phyloP scores from a whole-genome alignment of 2,329 filamentous ascomycete species.

The Aspergillus japonicus region DNA sequence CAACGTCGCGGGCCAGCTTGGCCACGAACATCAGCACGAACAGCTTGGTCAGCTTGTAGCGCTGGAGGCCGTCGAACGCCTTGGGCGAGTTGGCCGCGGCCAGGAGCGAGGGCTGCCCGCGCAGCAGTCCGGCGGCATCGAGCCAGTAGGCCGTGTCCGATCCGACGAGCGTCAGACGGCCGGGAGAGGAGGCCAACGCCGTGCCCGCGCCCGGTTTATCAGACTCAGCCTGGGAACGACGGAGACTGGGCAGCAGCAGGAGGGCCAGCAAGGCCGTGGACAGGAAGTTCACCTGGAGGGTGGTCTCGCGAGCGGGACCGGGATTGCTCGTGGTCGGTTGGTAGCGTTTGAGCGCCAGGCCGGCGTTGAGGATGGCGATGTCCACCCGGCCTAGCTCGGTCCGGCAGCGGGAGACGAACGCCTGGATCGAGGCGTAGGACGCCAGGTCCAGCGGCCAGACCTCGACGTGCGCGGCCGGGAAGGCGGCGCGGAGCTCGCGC shows the following conservation, averaged over 20 bases:
- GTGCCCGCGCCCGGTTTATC: conserved; percentile 3
- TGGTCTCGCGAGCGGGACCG: conserved; percentile 21
- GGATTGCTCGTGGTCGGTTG: background rate
- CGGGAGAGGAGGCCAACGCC: background rate
- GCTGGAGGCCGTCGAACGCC: background rate
- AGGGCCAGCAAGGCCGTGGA: conserved; percentile 22
- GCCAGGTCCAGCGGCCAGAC: conserved; percentile 54
- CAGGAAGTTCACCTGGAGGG: conserved; percentile 42
- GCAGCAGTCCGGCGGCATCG: background rate
- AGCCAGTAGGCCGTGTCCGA: background rate
- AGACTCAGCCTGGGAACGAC: conserved; percentile 7
- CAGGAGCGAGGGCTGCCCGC: background rate
- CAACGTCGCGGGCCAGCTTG: conserved; percentile 18
- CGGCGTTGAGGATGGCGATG: conserved; percentile 50
- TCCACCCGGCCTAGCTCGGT: conserved; percentile 40
- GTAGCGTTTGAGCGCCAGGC: conserved; percentile 27
- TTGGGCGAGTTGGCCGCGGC: background rate
- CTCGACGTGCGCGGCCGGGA: conserved; percentile 32
- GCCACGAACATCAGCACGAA: conserved; percentile 9
- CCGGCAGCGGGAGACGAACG: conserved; percentile 40
- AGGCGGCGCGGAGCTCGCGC: background rate
- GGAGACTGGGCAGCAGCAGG: conserved; percentile 19
- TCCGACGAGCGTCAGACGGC: background rate
- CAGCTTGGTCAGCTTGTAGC: background rate
- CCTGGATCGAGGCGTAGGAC: conserved; percentile 47